Percentiles rank a stretch among this genome's conserved stretches.
Conservation (phyloP, 2,329 filamentous ascomycete species). For the Taxawa tesnikishii region DNA sequence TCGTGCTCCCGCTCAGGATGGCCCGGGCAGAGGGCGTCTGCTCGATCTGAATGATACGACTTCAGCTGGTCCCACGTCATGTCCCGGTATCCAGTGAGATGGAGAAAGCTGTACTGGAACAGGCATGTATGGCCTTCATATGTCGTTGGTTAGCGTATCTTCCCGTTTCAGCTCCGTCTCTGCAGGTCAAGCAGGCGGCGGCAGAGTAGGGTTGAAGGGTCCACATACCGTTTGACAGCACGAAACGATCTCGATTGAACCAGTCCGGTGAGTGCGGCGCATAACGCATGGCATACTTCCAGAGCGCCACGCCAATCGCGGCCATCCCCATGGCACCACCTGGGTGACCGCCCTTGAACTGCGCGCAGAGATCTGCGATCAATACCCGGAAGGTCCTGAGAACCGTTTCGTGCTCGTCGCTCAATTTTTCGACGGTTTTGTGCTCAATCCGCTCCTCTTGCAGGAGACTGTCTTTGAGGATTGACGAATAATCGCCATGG, state of each 20-base stretch:
- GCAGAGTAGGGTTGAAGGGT: not conserved
- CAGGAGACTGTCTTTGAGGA: not conserved
- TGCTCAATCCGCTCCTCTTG: not conserved
- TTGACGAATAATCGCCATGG: not conserved
- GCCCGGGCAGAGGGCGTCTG: conserved; percentile 38
- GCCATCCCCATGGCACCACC: conserved; percentile 51
- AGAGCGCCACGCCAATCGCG: conserved; percentile 48
- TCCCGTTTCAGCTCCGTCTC: not conserved
- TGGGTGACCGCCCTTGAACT: conserved; percentile 58
- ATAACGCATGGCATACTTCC: conserved; percentile 52
- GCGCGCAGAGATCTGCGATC: conserved; percentile 57
- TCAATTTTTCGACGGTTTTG: not conserved
- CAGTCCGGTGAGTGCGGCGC: conserved; percentile 41
- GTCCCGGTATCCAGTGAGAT: conserved; percentile 39
- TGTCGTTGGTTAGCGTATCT: too few relatives aligned
- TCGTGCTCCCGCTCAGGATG: conserved; percentile 42
- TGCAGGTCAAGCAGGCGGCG: not conserved
- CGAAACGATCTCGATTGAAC: conserved; percentile 52
- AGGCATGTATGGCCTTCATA: conserved; percentile 41
- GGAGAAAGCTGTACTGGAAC: conserved; percentile 43
- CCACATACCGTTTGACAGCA: conserved; percentile 43
- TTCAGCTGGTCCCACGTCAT: conserved; percentile 47
- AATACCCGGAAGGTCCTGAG: conserved; percentile 49
- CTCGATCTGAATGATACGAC: conserved; percentile 37
- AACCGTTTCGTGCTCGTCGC: conserved; percentile 31